Percentiles rank a stretch among this genome's conserved stretches.
These are phyloP conservation scores for Aegle marmelos DNA, from an alignment of 345 rosid species.

Conservation along the genomic window DNA sequence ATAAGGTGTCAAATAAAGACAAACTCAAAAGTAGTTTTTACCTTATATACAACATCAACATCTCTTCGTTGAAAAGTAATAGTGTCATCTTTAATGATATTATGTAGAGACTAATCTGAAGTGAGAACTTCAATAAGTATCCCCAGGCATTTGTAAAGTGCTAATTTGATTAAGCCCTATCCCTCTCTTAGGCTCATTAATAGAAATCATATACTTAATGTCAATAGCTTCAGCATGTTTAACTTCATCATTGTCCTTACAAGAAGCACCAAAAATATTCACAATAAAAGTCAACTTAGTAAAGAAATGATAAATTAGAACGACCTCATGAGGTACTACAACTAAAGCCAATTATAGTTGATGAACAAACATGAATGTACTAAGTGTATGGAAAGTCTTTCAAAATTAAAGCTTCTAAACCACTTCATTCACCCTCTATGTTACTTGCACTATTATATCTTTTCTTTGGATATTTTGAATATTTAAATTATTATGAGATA, in stretches of 20 bases:
- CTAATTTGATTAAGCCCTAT: background rate
- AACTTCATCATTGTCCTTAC: background rate
- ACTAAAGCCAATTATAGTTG: slow-evolving; percentile 11
- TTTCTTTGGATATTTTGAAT: no score
- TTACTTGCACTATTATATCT: no score
- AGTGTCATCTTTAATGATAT: background rate
- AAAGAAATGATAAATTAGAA: background rate
- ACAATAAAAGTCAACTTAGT: background rate
- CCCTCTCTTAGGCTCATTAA: background rate
- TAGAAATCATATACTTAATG: background rate
- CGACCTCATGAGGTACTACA: background rate
- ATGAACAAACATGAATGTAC: slow-evolving; percentile 11
- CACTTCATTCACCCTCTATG: no score
- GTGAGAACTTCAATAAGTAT: background rate
- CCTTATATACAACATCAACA: background rate
- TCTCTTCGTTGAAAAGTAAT: background rate
- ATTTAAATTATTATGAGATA: no score
- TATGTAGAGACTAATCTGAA: background rate
- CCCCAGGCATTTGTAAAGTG: background rate
- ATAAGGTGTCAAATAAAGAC: background rate
- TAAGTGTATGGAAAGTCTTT: slow-evolving; percentile 1
- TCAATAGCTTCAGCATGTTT: background rate
- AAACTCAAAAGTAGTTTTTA: background rate
- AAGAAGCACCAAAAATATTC: background rate
- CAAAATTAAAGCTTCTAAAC: no score